These are phyloP conservation scores for Eleusine indica DNA, from an alignment of 176 grass and related monocot species.

Conservation along the genomic window DNA sequence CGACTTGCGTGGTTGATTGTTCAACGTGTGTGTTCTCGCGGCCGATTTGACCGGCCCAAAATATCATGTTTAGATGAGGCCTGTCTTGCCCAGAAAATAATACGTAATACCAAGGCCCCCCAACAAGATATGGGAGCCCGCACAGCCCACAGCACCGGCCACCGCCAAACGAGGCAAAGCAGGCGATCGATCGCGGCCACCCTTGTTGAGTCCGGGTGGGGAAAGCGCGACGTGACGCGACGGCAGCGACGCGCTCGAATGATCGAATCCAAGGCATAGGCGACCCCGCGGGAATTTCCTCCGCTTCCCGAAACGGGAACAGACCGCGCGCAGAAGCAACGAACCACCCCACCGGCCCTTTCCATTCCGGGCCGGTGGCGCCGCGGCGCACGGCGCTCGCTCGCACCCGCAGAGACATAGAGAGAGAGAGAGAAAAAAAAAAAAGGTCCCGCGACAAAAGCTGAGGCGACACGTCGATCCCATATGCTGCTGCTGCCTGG, in stretches of 20 bases:
- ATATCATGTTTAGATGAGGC: too few species aligned
- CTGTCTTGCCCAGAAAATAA: too few species aligned
- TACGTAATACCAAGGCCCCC: background rate
- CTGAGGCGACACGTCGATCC: background rate
- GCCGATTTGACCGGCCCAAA: too few species aligned
- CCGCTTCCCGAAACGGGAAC: slow-evolving; percentile 36
- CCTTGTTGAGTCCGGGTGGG: background rate
- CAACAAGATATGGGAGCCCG: background rate
- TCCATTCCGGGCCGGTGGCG: slow-evolving; percentile 31
- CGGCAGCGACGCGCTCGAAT: background rate
- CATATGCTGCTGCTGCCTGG: background rate
- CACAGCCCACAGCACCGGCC: background rate
- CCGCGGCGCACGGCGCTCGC: slow-evolving; percentile 14
- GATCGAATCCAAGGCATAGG: background rate
- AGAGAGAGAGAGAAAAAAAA: background rate
- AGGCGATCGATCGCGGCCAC: background rate
- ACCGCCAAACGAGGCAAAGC: background rate
- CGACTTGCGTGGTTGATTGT: too few species aligned
- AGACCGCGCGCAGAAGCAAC: slow-evolving; percentile 39
- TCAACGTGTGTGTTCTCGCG: too few species aligned
- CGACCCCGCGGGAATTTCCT: background rate
- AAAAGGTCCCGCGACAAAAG: background rate
- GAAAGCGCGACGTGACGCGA: background rate
- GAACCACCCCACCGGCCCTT: slow-evolving; percentile 52
- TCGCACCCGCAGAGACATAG: background rate